A percentile compares a stretch with the other conserved stretches of the same genome.
Conservation (phyloP, 177 flowering plant genomes). For the Vitis hybrid region DNA sequence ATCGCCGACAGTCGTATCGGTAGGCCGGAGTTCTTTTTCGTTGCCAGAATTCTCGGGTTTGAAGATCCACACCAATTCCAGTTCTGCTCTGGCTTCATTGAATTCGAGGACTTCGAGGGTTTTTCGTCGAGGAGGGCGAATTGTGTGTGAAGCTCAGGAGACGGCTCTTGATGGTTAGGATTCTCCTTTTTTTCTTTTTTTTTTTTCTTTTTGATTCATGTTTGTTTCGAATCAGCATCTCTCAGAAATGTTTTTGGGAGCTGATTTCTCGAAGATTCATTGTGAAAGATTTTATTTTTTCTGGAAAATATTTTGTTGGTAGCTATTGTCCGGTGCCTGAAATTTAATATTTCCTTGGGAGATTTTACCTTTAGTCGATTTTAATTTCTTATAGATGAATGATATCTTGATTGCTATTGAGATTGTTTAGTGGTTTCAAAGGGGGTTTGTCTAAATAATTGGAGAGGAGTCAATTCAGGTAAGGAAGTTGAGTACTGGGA, state of each 20-base stretch:
- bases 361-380: too few relatives aligned
- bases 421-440: too few relatives aligned
- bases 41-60: slow-evolving; percentile 13
- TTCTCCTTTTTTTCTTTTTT: background rate
- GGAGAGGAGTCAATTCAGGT: too few relatives aligned
- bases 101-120: slow-evolving; percentile 4
- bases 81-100: background rate
- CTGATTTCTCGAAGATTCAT: too few relatives aligned
- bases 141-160: slow-evolving; percentile 22
- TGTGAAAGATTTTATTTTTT: too few relatives aligned
- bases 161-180: slow-evolving; percentile 11
- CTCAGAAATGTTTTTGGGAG: background rate
- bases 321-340: too few relatives aligned
- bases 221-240: background rate
- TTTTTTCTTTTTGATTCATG: background rate
- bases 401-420: too few relatives aligned
- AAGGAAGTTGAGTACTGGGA: too few relatives aligned
- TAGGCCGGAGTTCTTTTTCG: background rate
- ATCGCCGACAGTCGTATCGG: background rate
- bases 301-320: too few relatives aligned
- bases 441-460: too few relatives aligned
- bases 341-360: too few relatives aligned
- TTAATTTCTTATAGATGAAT: too few relatives aligned
- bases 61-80: slow-evolving; percentile 3
- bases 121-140: slow-evolving; percentile 2